Conservation (phyloP, 257 asterid species). For the Forsythia viridissima region DNA sequence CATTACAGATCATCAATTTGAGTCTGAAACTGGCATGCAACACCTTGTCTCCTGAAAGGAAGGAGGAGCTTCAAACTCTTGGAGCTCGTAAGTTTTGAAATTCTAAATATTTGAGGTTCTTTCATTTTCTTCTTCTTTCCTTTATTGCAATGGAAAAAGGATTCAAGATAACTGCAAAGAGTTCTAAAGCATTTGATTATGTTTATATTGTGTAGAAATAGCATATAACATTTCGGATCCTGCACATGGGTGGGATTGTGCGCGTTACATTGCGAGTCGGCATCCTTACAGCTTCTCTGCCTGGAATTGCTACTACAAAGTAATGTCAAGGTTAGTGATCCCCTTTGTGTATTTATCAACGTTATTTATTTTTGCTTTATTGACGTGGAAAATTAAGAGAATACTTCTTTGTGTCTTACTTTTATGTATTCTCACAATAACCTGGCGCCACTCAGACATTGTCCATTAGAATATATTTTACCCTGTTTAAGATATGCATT, state of each 20-base stretch:
- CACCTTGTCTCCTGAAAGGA: constrained; percentile 49
- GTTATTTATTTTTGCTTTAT: neutral
- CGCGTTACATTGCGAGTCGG: constrained; percentile 57
- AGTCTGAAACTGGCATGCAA: constrained; percentile 61
- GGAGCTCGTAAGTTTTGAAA: constrained; percentile 74
- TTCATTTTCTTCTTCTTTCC: constrained; percentile 2
- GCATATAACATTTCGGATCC: constrained; percentile 69
- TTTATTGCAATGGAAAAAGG: constrained; percentile 4
- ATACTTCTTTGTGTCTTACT: neutral
- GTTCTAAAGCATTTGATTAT: constrained; percentile 22
- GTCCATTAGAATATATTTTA: neutral
- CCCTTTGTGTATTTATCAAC: neutral
- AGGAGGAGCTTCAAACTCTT: constrained; percentile 68
- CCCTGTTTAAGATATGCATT: neutral
- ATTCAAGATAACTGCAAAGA: neutral
- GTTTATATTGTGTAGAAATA: constrained; percentile 44
- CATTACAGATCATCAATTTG: constrained; percentile 66
- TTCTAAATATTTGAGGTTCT: constrained; percentile 8
- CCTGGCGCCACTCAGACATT: neutral
- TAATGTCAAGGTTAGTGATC: constrained; percentile 51
- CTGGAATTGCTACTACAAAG: constrained; percentile 89
- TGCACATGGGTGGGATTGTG: constrained; percentile 67
- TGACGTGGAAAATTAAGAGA: neutral
- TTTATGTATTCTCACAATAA: neutral
- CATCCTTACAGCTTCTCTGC: constrained; percentile 82